Evolutionary conservation across 495 filamentous ascomycete genomes (phyloP).

Genomic region (Penicillium samsonianum): DNA sequence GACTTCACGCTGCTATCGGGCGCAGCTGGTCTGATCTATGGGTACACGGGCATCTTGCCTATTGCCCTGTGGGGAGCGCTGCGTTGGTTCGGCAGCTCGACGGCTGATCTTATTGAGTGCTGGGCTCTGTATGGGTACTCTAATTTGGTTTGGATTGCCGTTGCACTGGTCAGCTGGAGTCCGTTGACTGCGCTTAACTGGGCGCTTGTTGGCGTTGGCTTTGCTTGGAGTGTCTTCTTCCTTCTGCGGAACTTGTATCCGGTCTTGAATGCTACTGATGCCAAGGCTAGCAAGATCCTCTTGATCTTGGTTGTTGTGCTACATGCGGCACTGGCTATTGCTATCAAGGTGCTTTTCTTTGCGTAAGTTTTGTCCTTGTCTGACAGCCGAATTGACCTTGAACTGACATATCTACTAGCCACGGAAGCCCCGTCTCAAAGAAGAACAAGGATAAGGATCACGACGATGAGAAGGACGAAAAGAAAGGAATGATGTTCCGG

Average conservation of each 20-base stretch:
- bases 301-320: conserved; percentile 79
- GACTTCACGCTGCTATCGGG: conserved; percentile 83
- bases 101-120: conserved; percentile 78
- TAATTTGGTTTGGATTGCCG: conserved; percentile 94
- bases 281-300: conserved; percentile 84
- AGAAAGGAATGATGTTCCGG: conserved; percentile 37
- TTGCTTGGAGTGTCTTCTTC: conserved; percentile 82
- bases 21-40: conserved; percentile 87
- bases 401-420: conserved; percentile 37
- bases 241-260: conserved; percentile 91
- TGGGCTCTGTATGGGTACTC: conserved; percentile 93
- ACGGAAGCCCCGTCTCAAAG: conserved; percentile 65
- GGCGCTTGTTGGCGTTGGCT: conserved; percentile 88
- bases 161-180: conserved; percentile 88
- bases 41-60: conserved; percentile 85
- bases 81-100: conserved; percentile 91
- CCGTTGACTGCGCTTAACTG: conserved; percentile 84
- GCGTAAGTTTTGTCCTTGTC: conserved; percentile 52
- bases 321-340: conserved; percentile 83
- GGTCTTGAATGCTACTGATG: conserved; percentile 87
- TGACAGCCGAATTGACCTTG: not conserved
- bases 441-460: conserved; percentile 39
- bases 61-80: conserved; percentile 83
- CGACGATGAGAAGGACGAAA: conserved; percentile 35
- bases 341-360: conserved; percentile 97